phyloP scores from a whole-genome alignment of 1,284 basidiomycete species.

The Ceratobasidium sp. region DNA sequence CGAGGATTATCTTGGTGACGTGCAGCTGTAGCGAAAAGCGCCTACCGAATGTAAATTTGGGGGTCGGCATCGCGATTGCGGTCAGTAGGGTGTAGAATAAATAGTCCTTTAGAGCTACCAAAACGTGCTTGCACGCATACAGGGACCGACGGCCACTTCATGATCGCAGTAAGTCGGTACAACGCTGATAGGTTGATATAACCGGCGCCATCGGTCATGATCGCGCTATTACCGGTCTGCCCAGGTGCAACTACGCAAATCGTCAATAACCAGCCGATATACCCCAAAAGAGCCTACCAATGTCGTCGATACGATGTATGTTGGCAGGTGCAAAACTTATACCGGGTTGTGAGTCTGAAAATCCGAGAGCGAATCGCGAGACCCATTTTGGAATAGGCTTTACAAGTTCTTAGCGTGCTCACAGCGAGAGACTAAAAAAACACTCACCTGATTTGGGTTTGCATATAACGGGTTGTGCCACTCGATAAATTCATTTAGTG shows the following conservation, averaged over 20 bases:
- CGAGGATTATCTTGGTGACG: background rate
- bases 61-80: slow-evolving; percentile 5
- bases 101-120: slow-evolving; percentile 46
- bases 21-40: background rate
- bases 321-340: slow-evolving; percentile 29
- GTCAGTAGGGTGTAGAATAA: slow-evolving; percentile 44
- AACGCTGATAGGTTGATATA: slow-evolving; percentile 45
- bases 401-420: background rate
- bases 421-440: background rate
- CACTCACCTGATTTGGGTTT: slow-evolving; percentile 24
- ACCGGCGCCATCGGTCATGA: slow-evolving; percentile 48
- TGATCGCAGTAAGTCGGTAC: slow-evolving; percentile 18
- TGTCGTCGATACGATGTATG: slow-evolving; percentile 45
- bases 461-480: slow-evolving; percentile 46
- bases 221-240: slow-evolving; percentile 20
- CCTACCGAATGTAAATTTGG: slow-evolving; percentile 38
- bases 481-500: slow-evolving; percentile 44
- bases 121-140: slow-evolving; percentile 46
- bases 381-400: slow-evolving; percentile 46
- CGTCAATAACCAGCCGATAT: background rate
- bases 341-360: slow-evolving; percentile 45
- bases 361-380: slow-evolving; percentile 45
- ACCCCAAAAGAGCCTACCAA: slow-evolving; percentile 20
- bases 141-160: slow-evolving; percentile 34
- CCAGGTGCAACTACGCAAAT: slow-evolving; percentile 15